phyloP scores from a whole-genome alignment of 2,329 filamentous ascomycete genomes.

The Clarireedia homoeocarpa region DNA sequence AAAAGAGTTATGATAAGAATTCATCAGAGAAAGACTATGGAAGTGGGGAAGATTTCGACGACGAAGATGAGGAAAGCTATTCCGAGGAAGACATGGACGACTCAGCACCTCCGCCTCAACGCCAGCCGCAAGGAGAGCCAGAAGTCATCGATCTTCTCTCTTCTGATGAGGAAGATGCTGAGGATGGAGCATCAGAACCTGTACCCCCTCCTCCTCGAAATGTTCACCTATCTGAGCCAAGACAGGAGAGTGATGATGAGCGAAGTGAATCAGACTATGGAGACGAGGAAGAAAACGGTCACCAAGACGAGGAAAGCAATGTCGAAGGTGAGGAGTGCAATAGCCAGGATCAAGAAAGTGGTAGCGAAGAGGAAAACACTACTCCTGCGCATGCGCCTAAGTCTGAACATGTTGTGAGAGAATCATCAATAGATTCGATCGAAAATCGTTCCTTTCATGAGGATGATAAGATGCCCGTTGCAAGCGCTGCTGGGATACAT shows the following conservation, averaged over 20 bases:
- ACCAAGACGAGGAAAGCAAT: slow-evolving; percentile 7
- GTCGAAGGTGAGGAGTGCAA: slow-evolving; percentile 5
- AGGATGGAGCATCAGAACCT: background rate
- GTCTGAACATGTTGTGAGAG: background rate
- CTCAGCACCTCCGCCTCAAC: slow-evolving; percentile 11
- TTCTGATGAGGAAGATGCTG: slow-evolving; percentile 29
- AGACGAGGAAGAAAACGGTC: slow-evolving; percentile 10
- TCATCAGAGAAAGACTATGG: background rate
- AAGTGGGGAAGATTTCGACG: slow-evolving; percentile 7
- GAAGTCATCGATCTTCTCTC: slow-evolving; percentile 29
- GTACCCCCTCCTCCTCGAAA: background rate
- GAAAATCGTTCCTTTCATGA: background rate
- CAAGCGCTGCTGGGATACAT: too few species aligned
- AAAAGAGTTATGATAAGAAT: background rate
- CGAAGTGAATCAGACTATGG: background rate
- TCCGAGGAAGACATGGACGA: slow-evolving; percentile 28
- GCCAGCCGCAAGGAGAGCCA: slow-evolving; percentile 12
- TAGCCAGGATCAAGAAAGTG: background rate
- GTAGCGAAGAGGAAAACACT: background rate
- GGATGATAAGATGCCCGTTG: background rate
- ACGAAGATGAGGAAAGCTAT: slow-evolving; percentile 22
- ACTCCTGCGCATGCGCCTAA: background rate
- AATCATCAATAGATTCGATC: background rate
- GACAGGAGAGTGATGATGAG: background rate
- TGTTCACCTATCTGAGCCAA: slow-evolving; percentile 25